Conservation (phyloP, 2,329 filamentous ascomycete species). For the Diplodia intermedia region DNA sequence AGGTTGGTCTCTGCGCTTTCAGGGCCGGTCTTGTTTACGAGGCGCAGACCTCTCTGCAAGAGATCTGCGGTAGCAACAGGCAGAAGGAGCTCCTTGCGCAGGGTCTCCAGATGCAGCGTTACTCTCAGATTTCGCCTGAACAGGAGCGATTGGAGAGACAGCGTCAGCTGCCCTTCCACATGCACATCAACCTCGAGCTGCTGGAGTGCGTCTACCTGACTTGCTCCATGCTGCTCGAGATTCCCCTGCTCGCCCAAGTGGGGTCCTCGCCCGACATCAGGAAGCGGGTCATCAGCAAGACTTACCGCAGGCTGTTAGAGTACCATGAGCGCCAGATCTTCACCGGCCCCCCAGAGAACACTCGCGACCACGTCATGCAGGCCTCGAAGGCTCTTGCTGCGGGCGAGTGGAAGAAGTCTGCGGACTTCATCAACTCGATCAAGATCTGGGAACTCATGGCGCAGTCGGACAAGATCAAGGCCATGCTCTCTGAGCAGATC, state of each 20-base stretch:
- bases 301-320: conserved; percentile 97
- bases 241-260: conserved; percentile 93
- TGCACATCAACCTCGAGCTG: conserved; percentile 99
- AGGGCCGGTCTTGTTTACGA: conserved; percentile 96
- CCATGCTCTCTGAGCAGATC: conserved; percentile 96
- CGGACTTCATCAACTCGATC: conserved; percentile 91
- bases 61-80: conserved; percentile 95
- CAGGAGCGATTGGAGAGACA: conserved; percentile 97
- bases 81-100: conserved; percentile 98
- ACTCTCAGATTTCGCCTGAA: conserved; percentile 93
- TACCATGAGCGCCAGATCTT: conserved; percentile 99
- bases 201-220: conserved; percentile 98
- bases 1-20: conserved; percentile 98
- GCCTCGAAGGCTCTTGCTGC: conserved; percentile 95
- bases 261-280: conserved; percentile 96
- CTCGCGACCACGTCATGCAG: conserved; percentile 98
- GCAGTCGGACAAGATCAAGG: conserved; percentile 89
- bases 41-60: conserved; percentile 94
- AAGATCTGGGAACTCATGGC: conserved; percentile 99
- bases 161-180: conserved; percentile 97
- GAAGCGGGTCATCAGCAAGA: conserved; percentile 99
- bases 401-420: conserved; percentile 98
- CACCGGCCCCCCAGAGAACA: conserved; percentile 97
- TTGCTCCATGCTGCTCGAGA: conserved; percentile 98
- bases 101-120: conserved; percentile 97